Conservation (phyloP, 2,329 filamentous ascomycete genomes). For the Thielaviopsis populi region DNA sequence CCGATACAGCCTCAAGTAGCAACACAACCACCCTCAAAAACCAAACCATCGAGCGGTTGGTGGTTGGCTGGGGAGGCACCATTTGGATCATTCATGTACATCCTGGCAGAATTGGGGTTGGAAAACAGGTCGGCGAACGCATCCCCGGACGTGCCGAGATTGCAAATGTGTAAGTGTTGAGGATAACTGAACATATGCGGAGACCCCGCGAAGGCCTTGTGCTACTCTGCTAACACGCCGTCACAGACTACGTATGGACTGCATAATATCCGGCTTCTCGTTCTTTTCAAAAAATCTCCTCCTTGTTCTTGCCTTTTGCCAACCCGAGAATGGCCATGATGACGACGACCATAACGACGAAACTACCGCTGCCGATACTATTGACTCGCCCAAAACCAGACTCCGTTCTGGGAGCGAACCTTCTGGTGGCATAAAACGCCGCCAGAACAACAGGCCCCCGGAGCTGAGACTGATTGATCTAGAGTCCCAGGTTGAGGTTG, state of each 20-base stretch:
- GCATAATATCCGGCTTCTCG: constrained; percentile 92
- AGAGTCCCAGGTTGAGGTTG: constrained; percentile 68
- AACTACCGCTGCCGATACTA: too few relatives aligned
- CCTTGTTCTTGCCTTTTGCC: constrained; percentile 81
- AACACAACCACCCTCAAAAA: constrained; percentile 21
- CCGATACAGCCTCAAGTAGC: not conserved
- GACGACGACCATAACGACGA: constrained; percentile 20
- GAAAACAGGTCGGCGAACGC: constrained; percentile 52
- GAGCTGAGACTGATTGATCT: constrained; percentile 87
- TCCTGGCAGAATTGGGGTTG: constrained; percentile 51
- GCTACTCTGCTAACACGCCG: constrained; percentile 20
- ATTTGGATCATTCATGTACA: constrained; percentile 93
- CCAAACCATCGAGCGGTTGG: constrained; percentile 54
- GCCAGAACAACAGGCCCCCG: constrained; percentile 67
- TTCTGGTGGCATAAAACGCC: constrained; percentile 50
- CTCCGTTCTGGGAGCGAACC: constrained; percentile 40
- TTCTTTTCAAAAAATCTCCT: constrained; percentile 87
- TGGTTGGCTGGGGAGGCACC: constrained; percentile 91
- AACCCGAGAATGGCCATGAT: constrained; percentile 54
- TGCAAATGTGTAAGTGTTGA: constrained; percentile 62
- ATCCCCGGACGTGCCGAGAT: constrained; percentile 74
- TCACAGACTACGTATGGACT: constrained; percentile 79
- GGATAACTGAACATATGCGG: not conserved
- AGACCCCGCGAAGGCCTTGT: not conserved
- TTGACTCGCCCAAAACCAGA: not conserved